Percentiles rank a stretch among this genome's conserved stretches.
Conservation (phyloP, 345 rosid species). For the Dipteronia sinensis region DNA sequence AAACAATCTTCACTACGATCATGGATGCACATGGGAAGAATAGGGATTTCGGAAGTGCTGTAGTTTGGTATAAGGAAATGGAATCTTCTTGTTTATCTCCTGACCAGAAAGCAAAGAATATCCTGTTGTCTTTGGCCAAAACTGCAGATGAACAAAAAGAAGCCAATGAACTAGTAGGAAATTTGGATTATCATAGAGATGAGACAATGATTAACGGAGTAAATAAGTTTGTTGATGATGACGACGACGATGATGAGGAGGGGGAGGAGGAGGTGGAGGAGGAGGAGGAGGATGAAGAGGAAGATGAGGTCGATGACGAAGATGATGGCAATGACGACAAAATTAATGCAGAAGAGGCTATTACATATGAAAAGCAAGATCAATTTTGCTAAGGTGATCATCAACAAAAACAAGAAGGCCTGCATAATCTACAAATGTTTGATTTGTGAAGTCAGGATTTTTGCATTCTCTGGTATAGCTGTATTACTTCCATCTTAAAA, state of each 20-base stretch:
- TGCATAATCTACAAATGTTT: constrained; percentile 14
- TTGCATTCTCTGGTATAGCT: background rate
- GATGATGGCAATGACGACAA: background rate
- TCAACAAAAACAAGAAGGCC: constrained; percentile 1
- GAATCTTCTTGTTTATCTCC: constrained; percentile 62
- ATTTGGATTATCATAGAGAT: constrained; percentile 14
- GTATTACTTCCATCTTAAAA: background rate
- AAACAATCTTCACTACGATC: constrained; percentile 76
- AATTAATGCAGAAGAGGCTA: background rate
- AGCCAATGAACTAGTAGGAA: constrained; percentile 61
- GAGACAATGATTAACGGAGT: constrained; percentile 31
- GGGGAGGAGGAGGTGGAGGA: constrained; percentile 21
- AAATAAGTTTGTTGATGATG: constrained; percentile 31
- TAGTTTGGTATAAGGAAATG: constrained; percentile 88
- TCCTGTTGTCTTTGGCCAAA: constrained; percentile 76
- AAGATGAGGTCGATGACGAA: background rate
- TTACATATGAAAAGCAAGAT: constrained; percentile 15
- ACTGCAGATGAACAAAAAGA: constrained; percentile 65
- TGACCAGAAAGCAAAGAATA: constrained; percentile 88
- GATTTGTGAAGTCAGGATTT: constrained; percentile 10
- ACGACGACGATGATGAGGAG: constrained; percentile 33
- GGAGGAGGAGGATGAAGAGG: constrained; percentile 16
- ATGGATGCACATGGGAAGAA: constrained; percentile 92
- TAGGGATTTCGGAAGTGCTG: constrained; percentile 78
- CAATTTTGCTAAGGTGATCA: background rate